A percentile compares a stretch with the other conserved stretches of the same genome.
These are phyloP conservation scores for Boechera divaricarpa DNA, from an alignment of 345 rosid species.

Conservation along the genomic window DNA sequence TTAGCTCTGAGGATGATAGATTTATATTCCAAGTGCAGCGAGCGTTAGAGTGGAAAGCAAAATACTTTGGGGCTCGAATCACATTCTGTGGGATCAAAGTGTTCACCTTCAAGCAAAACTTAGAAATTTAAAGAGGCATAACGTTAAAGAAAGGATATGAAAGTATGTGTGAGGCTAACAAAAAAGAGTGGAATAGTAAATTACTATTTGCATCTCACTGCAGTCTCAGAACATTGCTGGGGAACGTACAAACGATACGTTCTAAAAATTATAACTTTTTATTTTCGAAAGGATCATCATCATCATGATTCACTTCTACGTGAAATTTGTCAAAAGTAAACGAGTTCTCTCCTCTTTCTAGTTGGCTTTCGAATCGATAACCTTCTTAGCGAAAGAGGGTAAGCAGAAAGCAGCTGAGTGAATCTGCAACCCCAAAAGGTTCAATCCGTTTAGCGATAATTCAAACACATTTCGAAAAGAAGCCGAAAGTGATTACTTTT, in stretches of 20 bases:
- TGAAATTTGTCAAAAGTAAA: not conserved
- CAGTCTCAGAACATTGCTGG: not conserved
- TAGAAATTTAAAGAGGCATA: not conserved
- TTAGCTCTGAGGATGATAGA: too few relatives aligned
- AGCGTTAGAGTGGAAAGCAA: too few relatives aligned
- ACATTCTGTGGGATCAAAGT: not conserved
- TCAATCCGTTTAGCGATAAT: not conserved
- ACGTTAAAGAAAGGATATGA: not conserved
- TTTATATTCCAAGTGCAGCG: too few relatives aligned
- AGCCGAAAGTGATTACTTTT: not conserved
- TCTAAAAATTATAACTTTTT: not conserved
- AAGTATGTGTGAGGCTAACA: not conserved
- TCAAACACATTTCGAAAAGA: not conserved
- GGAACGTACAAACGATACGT: not conserved
- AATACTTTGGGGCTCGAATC: not conserved
- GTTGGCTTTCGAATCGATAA: slow-evolving; percentile 62
- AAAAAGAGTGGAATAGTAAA: not conserved
- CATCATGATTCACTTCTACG: not conserved
- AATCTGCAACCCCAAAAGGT: slow-evolving; percentile 55
- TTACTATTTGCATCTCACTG: not conserved
- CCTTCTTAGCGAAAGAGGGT: slow-evolving; percentile 90
- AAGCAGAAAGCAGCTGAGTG: slow-evolving; percentile 95
- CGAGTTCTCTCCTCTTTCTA: slow-evolving; percentile 32
- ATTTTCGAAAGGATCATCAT: slow-evolving; percentile 5
- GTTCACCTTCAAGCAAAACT: too few relatives aligned